Evolutionary conservation across 768 basidiomycete species (phyloP).

Genomic region (Podaxis sp.): DNA sequence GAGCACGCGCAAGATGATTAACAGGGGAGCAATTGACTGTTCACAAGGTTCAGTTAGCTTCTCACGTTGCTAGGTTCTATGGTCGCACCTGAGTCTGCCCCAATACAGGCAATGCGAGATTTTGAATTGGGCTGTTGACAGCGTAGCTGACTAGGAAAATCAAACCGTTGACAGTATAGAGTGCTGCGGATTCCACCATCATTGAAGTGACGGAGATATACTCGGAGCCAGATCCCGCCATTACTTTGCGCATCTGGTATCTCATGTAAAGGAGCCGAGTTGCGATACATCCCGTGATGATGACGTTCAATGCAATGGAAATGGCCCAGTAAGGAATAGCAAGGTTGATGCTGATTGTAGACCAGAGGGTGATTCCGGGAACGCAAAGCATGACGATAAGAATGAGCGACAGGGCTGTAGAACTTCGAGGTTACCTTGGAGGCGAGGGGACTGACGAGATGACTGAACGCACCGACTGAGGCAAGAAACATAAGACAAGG

Average conservation of each 20-base stretch:
- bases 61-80: not conserved
- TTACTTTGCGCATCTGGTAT: constrained; percentile 13
- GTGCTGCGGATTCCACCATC: constrained; percentile 33
- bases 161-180: constrained; percentile 28
- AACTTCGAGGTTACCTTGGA: not conserved
- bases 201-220: constrained; percentile 31
- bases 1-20: constrained; percentile 16
- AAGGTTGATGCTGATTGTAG: constrained; percentile 20
- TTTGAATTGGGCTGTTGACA: constrained; percentile 20
- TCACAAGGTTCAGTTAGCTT: not conserved
- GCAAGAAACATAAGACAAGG: constrained; percentile 11
- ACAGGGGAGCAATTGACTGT: constrained; percentile 14
- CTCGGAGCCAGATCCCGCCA: constrained; percentile 21
- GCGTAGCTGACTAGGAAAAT: constrained; percentile 31
- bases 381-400: constrained; percentile 9
- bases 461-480: constrained; percentile 11
- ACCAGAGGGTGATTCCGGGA: constrained; percentile 14
- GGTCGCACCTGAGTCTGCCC: constrained; percentile 17
- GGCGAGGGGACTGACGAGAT: not conserved
- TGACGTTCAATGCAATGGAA: constrained; percentile 31
- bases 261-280: constrained; percentile 29
- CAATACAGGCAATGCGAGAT: constrained; percentile 23
- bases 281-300: constrained; percentile 31
- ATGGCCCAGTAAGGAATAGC: constrained; percentile 32
- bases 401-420: constrained; percentile 8